Base-by-base conservation (phyloP, 495 filamentous ascomycete species). In the Baudoinia panamericana region DNA sequence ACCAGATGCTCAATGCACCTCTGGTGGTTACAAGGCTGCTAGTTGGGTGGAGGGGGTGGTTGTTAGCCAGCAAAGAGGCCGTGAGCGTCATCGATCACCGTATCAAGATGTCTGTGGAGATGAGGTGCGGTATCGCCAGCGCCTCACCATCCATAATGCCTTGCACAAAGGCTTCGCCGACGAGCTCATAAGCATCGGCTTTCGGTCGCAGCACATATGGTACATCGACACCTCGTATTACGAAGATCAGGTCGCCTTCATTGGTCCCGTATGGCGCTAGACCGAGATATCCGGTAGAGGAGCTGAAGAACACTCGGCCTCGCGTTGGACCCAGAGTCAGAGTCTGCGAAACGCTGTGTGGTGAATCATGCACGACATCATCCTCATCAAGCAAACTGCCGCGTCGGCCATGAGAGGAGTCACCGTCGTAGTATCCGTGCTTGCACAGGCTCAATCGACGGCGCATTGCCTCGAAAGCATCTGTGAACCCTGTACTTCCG, bases 141-240 rank as follows among this genome's bases (percentile, higher is more conserved):
- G 27, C 45, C 41, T 52, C 37, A 2, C 48, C 48, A n/a, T 21
- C 31, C 48, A 52, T 52, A 10, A 39, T 19, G 12, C 48, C 48
- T 11, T 52, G 38, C 8, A 48, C 37, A 22, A 43, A 52, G 3
- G 43, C 43, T 30, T 52, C 48, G 0, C 48, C 48, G 20, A 52
- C 43, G 5, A 52, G 36, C 24, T 38, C 37, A 21, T 42, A 52
- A 9, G 16, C 37, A 21, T 38, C 22, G 5, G 21, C 43, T 7
- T 40, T 12, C n/a, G 23, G 32, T 5, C 45, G 37, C 17, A 52
- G 26, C 7, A 52, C 27, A 20, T 25, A 52, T 9, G 44, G 48
- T 13, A 48, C 39, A 20, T 48, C 44, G 4, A 37, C 48, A 5
- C 48, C 48, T 18, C 51, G 10, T 10, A 47, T 20, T 4, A 43